phyloP scores from a whole-genome alignment of 1,139 yeast genomes.

The Eremothecium coryli region DNA sequence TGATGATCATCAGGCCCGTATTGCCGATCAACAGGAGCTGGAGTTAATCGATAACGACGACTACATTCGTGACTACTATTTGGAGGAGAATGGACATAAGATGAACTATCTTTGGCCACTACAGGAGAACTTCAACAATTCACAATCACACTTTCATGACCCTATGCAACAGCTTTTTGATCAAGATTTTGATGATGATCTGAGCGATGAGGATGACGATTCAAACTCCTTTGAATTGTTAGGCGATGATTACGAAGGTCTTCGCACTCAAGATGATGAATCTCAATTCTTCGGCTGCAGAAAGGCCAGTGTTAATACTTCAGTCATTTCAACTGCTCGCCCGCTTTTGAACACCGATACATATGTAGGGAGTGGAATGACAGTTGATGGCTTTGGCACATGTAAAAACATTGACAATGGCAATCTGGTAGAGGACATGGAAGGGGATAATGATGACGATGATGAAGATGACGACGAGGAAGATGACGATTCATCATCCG shows the following conservation, averaged over 20 bases:
- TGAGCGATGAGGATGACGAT: conserved; percentile 35
- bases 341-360: conserved; percentile 1
- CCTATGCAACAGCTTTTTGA: conserved; percentile 35
- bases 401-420: conserved; percentile 8
- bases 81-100: conserved; percentile 31
- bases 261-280: conserved; percentile 11
- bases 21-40: conserved; percentile 7
- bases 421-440: conserved; percentile 28
- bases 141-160: conserved; percentile 16
- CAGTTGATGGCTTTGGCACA: conserved; percentile 38
- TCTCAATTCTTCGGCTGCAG: conserved; percentile 9
- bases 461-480: conserved; percentile 8
- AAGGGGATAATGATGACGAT: conserved; percentile 38
- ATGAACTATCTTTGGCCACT: conserved; percentile 30
- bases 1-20: conserved; percentile 5
- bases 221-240: conserved; percentile 15
- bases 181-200: conserved; percentile 44
- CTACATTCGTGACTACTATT: conserved; percentile 9
- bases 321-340: conserved; percentile 3
- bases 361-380: conserved; percentile 22
- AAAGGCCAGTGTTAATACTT: conserved; percentile 3
- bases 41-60: conserved; percentile 9
- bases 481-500: conserved; percentile 8
- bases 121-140: conserved; percentile 30
- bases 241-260: conserved; percentile 28